phyloP scores from a whole-genome alignment of 2,329 filamentous ascomycete genomes.

The Pyricularia sp. region DNA sequence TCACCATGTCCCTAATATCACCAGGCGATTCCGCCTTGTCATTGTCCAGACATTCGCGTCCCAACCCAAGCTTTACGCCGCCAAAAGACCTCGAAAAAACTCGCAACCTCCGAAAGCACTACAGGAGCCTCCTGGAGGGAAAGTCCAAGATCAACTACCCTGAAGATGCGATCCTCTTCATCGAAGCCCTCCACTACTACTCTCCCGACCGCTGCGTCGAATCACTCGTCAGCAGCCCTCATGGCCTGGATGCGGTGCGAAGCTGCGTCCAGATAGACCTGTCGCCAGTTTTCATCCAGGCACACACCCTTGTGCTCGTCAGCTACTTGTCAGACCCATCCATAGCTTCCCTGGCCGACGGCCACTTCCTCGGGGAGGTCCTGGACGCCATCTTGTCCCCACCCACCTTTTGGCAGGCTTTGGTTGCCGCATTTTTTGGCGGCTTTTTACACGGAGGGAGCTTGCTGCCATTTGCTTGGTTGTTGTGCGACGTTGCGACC shows the following conservation, averaged over 20 bases:
- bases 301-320: conserved; percentile 20
- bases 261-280: conserved; percentile 14
- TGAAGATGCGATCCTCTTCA: conserved; percentile 15
- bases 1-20: not conserved
- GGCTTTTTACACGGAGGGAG: conserved; percentile 19
- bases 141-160: conserved; percentile 10
- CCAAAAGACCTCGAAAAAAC: not conserved
- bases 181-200: conserved; percentile 14
- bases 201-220: conserved; percentile 15
- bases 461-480: conserved; percentile 12
- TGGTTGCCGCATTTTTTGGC: conserved; percentile 20
- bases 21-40: not conserved
- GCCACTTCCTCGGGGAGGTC: conserved; percentile 33
- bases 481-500: conserved; percentile 12
- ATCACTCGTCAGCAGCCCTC: conserved; percentile 12
- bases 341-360: conserved; percentile 34
- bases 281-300: conserved; percentile 16
- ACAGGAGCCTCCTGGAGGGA: conserved; percentile 9
- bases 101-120: conserved; percentile 1
- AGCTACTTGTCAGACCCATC: conserved; percentile 24
- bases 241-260: conserved; percentile 14
- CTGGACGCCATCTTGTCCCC: conserved; percentile 35
- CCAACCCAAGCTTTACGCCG: not conserved
- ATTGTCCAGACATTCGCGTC: not conserved
- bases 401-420: conserved; percentile 38